A percentile compares a stretch with the other conserved stretches of the same genome.
These are phyloP conservation scores for Fraxinus floribunda DNA, from an alignment of 305 asterid species.

Conservation along the genomic window DNA sequence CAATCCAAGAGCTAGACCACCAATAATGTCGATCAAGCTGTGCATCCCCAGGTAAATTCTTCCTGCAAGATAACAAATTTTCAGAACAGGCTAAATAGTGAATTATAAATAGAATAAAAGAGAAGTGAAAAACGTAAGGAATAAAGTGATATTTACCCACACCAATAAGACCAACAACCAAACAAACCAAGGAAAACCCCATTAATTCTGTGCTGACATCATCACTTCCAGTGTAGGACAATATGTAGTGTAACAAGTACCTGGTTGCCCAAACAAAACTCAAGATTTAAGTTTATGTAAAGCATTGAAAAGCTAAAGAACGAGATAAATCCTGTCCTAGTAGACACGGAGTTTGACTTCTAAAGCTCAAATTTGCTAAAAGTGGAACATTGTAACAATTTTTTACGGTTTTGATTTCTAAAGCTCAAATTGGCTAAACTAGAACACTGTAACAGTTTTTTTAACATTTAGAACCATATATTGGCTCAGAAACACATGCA, in stretches of 20 bases:
- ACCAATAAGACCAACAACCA: constrained; percentile 70
- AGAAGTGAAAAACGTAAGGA: constrained; percentile 8
- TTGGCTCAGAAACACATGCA: too few species aligned
- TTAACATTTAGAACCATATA: too few species aligned
- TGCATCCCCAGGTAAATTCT: constrained; percentile 98
- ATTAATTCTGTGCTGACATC: constrained; percentile 35
- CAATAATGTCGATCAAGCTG: constrained; percentile 75
- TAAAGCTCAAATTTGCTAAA: too few species aligned
- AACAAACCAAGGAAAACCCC: constrained; percentile 49
- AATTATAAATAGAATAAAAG: constrained; percentile 21
- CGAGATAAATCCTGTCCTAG: too few species aligned
- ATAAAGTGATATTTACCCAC: constrained; percentile 51
- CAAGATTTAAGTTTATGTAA: too few species aligned
- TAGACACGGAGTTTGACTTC: too few species aligned
- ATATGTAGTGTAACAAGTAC: constrained; percentile 69
- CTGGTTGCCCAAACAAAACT: constrained; percentile 35
- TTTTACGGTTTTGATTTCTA: too few species aligned
- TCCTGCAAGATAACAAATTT: constrained; percentile 42
- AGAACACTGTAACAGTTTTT: too few species aligned
- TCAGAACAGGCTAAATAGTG: constrained; percentile 8
- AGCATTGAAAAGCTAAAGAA: too few species aligned
- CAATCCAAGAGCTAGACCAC: constrained; percentile 71
- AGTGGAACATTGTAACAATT: too few species aligned
- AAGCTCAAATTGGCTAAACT: too few species aligned
- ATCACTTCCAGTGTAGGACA: constrained; percentile 43